phyloP scores from a whole-genome alignment of 805 yeast genomes.

The Candida glaebosa region DNA sequence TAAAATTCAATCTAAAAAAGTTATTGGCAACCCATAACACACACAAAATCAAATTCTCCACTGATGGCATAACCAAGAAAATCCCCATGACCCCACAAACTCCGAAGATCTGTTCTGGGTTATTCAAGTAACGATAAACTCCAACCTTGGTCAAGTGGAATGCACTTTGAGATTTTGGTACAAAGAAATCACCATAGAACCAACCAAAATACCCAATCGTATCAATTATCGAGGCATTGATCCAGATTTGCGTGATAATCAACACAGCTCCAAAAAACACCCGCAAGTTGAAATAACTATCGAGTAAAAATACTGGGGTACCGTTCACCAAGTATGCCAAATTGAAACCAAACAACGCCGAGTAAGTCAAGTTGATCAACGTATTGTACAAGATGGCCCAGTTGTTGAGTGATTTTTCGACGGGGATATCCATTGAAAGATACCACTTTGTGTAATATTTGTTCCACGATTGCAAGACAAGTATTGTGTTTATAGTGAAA shows the following conservation, averaged over 20 bases:
- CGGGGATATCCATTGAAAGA: constrained; percentile 61
- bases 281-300: constrained; percentile 46
- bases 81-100: constrained; percentile 80
- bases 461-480: constrained; percentile 55
- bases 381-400: constrained; percentile 67
- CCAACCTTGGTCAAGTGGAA: constrained; percentile 66
- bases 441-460: constrained; percentile 64
- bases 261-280: constrained; percentile 57
- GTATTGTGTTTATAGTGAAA: constrained; percentile 45
- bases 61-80: constrained; percentile 53
- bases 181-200: constrained; percentile 84
- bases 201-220: constrained; percentile 84
- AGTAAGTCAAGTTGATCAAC: constrained; percentile 51
- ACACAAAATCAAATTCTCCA: constrained; percentile 50
- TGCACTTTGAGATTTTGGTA: constrained; percentile 44
- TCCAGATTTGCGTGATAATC: constrained; percentile 61
- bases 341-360: constrained; percentile 45
- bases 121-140: constrained; percentile 74
- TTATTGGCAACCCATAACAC: constrained; percentile 60
- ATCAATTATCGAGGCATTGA: constrained; percentile 61
- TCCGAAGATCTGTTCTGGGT: constrained; percentile 78
- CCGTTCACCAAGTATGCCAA: constrained; percentile 21
- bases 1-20: constrained; percentile 63
- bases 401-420: constrained; percentile 62
- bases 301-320: constrained; percentile 16